Conservation (phyloP, 2,329 filamentous ascomycete genomes). For the Colletotrichum tropicicola region DNA sequence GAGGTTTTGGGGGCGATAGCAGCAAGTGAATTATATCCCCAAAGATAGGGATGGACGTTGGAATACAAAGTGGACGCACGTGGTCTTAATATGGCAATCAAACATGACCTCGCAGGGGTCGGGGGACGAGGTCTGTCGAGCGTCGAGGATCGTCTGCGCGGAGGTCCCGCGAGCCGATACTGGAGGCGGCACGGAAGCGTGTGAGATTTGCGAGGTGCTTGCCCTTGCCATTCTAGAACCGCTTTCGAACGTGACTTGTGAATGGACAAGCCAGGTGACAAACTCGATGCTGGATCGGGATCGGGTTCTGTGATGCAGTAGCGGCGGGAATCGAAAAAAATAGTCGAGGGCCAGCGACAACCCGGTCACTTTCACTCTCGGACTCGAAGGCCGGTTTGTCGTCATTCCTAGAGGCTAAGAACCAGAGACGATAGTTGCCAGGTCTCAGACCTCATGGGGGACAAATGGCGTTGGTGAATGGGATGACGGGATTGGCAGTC, state of each 20-base stretch:
- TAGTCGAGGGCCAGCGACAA: no score
- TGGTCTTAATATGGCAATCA: neutral
- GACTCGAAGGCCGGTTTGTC: no score
- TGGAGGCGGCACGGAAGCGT: neutral
- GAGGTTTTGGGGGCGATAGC: slow-evolving; percentile 7
- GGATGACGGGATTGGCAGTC: neutral
- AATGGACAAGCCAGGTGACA: neutral
- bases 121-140: neutral
- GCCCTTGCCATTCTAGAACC: slow-evolving; percentile 4
- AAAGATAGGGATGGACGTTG: slow-evolving; percentile 10
- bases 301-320: neutral
- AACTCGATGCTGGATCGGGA: neutral
- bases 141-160: neutral
- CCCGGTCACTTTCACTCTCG: no score
- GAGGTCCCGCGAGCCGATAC: neutral
- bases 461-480: neutral
- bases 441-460: slow-evolving; percentile 9
- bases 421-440: no score
- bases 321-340: neutral
- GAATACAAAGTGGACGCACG: neutral
- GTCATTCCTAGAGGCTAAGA: no score
- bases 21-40: neutral
- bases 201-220: neutral
- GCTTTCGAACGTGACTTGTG: neutral
- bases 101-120: slow-evolving; percentile 2